phyloP scores from a whole-genome alignment of 2,329 filamentous ascomycete species.

The Pyricularia sp. region DNA sequence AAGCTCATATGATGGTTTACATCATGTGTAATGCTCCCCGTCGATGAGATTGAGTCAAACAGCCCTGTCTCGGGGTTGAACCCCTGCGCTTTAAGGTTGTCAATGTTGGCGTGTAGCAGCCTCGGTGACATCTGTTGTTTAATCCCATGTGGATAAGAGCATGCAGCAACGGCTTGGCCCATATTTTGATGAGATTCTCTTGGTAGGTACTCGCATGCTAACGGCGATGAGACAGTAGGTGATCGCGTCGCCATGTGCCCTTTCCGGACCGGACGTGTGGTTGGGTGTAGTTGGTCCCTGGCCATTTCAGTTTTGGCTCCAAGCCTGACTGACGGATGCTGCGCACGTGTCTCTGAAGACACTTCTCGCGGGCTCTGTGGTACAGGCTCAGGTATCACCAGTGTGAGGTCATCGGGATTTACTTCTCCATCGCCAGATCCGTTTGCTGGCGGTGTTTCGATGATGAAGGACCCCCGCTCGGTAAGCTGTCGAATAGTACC shows the following conservation, averaged over 20 bases:
- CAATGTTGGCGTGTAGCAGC: constrained; percentile 38
- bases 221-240: background rate
- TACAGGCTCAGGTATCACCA: constrained; percentile 1
- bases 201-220: background rate
- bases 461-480: background rate
- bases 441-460: background rate
- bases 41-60: constrained; percentile 10
- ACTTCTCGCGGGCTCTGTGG: background rate
- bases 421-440: background rate
- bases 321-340: background rate
- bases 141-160: background rate
- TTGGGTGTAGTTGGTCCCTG: background rate
- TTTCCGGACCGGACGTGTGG: background rate
- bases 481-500: constrained; percentile 25
- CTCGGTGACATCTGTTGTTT: constrained; percentile 16
- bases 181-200: background rate
- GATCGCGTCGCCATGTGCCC: background rate
- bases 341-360: background rate
- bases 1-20: background rate
- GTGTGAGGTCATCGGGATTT: constrained; percentile 1
- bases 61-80: constrained; percentile 41
- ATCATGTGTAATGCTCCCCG: background rate
- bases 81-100: constrained; percentile 46
- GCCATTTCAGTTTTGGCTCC: background rate
- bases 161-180: background rate